phyloP scores from a whole-genome alignment of 768 basidiomycete genomes.

The Phanerochaete sordida region DNA sequence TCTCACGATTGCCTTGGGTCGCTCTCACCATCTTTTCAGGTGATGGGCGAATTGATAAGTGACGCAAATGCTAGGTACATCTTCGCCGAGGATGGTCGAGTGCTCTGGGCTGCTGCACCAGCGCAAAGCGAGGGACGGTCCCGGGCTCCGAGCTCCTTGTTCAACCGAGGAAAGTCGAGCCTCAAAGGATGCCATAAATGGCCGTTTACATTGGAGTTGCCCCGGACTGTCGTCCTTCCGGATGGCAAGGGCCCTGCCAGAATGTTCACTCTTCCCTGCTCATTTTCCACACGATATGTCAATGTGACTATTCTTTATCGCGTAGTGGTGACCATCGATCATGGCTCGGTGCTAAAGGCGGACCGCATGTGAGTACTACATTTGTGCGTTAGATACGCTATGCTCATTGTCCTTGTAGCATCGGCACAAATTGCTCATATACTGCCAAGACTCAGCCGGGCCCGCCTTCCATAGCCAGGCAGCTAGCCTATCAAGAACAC shows the following conservation, averaged over 20 bases:
- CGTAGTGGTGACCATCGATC: conserved; percentile 14
- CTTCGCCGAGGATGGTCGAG: conserved; percentile 4
- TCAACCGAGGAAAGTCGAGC: conserved; percentile 5
- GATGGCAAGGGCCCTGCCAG: conserved; percentile 2
- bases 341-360: conserved; percentile 13
- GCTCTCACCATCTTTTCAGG: neutral
- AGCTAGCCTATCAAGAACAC: conserved; percentile 20
- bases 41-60: conserved; percentile 10
- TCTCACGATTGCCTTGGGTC: neutral
- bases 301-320: conserved; percentile 16
- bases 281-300: conserved; percentile 10
- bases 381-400: neutral
- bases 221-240: conserved; percentile 12
- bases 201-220: conserved; percentile 19
- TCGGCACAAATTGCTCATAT: conserved; percentile 16
- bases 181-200: conserved; percentile 16
- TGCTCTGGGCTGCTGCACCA: conserved; percentile 9
- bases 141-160: neutral
- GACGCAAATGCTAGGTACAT: conserved; percentile 2
- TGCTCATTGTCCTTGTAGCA: conserved; percentile 1
- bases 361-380: conserved; percentile 12
- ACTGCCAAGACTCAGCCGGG: conserved; percentile 17
- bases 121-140: neutral
- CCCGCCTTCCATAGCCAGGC: conserved; percentile 19
- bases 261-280: conserved; percentile 19